These are phyloP conservation scores for Fraxinus sp. DNA, from an alignment of 305 asterid species.

Conservation along the genomic window DNA sequence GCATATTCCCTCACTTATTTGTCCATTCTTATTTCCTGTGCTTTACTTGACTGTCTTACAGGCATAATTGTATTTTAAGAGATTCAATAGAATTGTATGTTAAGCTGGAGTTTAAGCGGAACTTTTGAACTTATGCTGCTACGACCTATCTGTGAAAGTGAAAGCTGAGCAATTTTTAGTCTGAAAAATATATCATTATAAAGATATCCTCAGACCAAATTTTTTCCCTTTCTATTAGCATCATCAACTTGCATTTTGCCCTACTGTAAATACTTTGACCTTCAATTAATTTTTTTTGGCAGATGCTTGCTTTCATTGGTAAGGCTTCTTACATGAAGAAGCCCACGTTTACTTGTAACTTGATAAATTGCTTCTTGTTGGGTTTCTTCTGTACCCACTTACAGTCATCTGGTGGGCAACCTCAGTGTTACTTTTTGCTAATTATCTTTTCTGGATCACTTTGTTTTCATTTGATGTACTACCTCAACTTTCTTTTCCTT, in stretches of 20 bases:
- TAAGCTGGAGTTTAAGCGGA: neutral
- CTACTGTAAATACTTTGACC: neutral
- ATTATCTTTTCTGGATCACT: neutral
- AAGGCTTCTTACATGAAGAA: neutral
- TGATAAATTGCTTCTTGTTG: neutral
- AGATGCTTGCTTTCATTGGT: neutral
- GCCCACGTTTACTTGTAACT: neutral
- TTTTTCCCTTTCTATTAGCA: neutral
- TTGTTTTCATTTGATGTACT: neutral
- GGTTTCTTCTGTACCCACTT: neutral
- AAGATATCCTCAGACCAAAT: neutral
- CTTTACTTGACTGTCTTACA: neutral
- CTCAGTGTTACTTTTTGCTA: neutral
- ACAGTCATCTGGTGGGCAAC: neutral
- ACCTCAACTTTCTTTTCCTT: neutral
- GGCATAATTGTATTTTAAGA: neutral
- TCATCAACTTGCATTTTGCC: neutral
- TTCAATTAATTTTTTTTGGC: neutral
- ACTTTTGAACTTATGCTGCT: neutral
- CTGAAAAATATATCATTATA: neutral
- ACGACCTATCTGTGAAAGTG: neutral
- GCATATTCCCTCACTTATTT: neutral
- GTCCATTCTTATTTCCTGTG: neutral
- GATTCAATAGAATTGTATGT: neutral
- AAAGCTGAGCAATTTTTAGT: neutral